Base-by-base conservation (phyloP, 495 filamentous ascomycete genomes). In the Aspergillus campestris region DNA sequence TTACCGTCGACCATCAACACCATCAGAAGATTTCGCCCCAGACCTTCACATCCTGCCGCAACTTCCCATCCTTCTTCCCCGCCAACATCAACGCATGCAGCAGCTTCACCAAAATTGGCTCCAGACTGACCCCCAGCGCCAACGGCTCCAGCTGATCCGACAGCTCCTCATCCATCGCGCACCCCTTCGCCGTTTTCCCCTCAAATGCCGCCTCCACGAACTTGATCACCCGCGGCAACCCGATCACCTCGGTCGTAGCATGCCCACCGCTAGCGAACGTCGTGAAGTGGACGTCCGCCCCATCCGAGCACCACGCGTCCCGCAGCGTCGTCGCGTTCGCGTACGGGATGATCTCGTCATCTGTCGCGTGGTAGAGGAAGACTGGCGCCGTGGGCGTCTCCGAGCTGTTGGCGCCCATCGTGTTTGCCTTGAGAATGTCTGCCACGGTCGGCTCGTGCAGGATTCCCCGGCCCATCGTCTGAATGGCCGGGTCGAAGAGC, bases 311-410 rank as follows among this genome's bases (percentile, higher is more conserved):
- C 63, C 63, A 66, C 1, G 51, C 35, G 3, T 59, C 38, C 7
- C 55, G 59, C 50, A 65, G 44, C 0, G 44, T 24, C 1, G 44
- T 38, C 1, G 59, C 55, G n/a, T 62, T 49, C 1, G 35, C 12
- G 15, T 62, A 64, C 0, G 62, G 64, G 18, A 65, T 67, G 38
- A 62, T 44, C 34, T 62, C 60, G 34, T 67, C 64, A 3, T 61
- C 37, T 6, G 52, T 48, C 7, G 56, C 58, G 38, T 67, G 62
- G 34, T 67, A 67, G 2, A 66, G 45, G 34, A 66, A 62, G 7
- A 64, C 48, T 3, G 64, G 64, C 1, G 56, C 61, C 0, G 56
- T 59, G 3, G 63, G 61, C 0, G 57, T 61, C 36, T 66, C 61
- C 0, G 42, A 38, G 30, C 47, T 29, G 6, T 60, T 51, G 6